Conservation (phyloP, 2,329 filamentous ascomycete genomes). For the Aspergillus pseudoviridinutans region DNA sequence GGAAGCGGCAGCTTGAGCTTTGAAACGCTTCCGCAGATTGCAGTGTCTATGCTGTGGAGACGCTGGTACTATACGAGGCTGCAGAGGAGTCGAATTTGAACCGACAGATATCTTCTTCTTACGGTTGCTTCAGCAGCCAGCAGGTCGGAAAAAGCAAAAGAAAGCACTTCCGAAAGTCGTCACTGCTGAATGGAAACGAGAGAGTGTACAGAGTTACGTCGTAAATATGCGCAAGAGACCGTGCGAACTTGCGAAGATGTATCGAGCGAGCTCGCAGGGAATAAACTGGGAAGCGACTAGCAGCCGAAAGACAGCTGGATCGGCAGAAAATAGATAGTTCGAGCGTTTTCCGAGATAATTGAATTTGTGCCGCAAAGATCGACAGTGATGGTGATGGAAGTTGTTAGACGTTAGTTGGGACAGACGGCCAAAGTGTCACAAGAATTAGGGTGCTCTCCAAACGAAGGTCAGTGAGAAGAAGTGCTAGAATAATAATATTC, state of each 20-base stretch:
- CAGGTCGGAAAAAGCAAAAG: not conserved
- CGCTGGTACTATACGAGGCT: not conserved
- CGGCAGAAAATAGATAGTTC: not conserved
- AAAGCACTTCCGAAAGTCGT: not conserved
- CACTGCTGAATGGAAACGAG: not conserved
- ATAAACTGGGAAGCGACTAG: not conserved
- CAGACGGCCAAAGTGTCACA: not conserved
- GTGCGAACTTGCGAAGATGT: not conserved
- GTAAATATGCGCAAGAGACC: not conserved
- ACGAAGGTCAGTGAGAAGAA: not conserved
- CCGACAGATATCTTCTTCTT: not conserved
- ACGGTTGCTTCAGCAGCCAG: not conserved
- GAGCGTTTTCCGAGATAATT: not conserved
- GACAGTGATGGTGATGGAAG: not conserved
- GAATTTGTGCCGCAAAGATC: not conserved
- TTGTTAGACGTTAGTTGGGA: not conserved
- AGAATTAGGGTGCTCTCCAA: not conserved
- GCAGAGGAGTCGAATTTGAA: not conserved
- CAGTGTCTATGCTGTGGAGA: not conserved
- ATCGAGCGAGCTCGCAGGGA: not conserved
- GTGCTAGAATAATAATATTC: slow-evolving; percentile 3
- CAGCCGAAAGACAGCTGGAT: not conserved
- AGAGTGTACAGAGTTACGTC: not conserved
- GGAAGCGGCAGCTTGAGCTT: not conserved
- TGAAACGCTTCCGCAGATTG: not conserved